phyloP scores from a whole-genome alignment of 257 asterid genomes.

The Datura wrightii region DNA sequence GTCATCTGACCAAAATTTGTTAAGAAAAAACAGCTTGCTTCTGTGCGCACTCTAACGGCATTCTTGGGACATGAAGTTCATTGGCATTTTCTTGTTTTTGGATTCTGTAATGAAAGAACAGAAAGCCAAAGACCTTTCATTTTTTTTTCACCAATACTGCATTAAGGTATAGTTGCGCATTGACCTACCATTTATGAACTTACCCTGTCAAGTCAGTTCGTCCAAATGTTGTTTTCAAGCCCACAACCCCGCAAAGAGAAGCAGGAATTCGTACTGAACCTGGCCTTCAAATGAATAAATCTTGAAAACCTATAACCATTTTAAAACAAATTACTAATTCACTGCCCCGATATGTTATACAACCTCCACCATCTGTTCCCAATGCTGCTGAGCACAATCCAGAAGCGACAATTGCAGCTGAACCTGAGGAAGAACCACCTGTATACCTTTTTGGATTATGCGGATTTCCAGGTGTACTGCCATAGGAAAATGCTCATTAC shows the following conservation, averaged over 20 bases:
- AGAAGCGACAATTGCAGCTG: conserved; percentile 96
- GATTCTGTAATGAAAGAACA: background rate
- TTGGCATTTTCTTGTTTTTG: background rate
- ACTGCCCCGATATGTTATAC: conserved; percentile 43
- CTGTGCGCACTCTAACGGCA: background rate
- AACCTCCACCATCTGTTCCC: conserved; percentile 99
- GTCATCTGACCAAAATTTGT: conserved; percentile 13
- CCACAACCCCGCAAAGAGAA: conserved; percentile 95
- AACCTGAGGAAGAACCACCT: conserved; percentile 99
- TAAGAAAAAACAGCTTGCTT: background rate
- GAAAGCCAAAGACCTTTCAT: background rate
- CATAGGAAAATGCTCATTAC: conserved; percentile 24
- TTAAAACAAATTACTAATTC: conserved; percentile 17
- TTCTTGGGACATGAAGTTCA: background rate
- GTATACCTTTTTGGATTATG: conserved; percentile 95
- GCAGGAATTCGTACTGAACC: conserved; percentile 97
- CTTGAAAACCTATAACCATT: conserved; percentile 6
- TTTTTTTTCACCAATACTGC: background rate
- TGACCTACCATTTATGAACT: conserved; percentile 36
- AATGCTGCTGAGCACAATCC: conserved; percentile 97
- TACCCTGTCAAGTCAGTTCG: conserved; percentile 87
- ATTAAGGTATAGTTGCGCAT: background rate
- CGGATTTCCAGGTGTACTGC: conserved; percentile 96
- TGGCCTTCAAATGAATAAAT: conserved; percentile 42
- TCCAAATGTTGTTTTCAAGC: conserved; percentile 89